Base-by-base conservation (phyloP, 345 rosid species). In the Acer saccharum region DNA sequence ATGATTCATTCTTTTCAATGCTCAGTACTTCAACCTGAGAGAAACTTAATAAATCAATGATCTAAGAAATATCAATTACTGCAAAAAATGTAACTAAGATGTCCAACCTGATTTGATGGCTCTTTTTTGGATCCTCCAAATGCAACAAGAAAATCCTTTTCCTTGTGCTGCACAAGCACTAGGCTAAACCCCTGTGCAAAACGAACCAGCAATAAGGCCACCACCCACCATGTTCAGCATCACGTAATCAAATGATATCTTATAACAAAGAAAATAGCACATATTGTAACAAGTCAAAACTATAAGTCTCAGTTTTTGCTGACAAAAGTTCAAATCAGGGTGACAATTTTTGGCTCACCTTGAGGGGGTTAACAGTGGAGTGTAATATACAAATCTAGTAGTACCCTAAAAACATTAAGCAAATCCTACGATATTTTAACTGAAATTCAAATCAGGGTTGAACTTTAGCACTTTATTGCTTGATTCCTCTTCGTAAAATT, bases 121-220 rank as follows among this genome's bases (percentile, higher is more conserved):
- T 96, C 98, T 82, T 94, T 96, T 81, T 78, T 91, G 39, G 77
- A 81, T 73, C 99, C 99, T 73, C 99, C 97, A 69, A 96, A 96
- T 48, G 99, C 97, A 83, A 96, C 95, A 12, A 96, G 99, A 80
- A 88, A 87, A 84, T 92, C 97, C 81, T 91, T 92, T 68, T 91
- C 99, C 83, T 92, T 94, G 87, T 94, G 97, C 78, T 90, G 95
- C 78, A 89, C 90, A 77, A 88, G 92, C 73, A 91, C 97, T 66
- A 96, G 84, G 83, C 97, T 94, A 81, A 96, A 94, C 63, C 99
- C 99, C 97, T 96, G 84, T 71, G 48, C 84, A 66, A 20, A 54
- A 29, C 67, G 35, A n/a, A 60, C 62, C 29, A 76, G 63, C 27
- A 43, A 41, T 57, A 73, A 14, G 14, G 20, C 16, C 12, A 41